Base-by-base conservation (phyloP, 768 basidiomycete genomes). In the Chalciporus piperatus region DNA sequence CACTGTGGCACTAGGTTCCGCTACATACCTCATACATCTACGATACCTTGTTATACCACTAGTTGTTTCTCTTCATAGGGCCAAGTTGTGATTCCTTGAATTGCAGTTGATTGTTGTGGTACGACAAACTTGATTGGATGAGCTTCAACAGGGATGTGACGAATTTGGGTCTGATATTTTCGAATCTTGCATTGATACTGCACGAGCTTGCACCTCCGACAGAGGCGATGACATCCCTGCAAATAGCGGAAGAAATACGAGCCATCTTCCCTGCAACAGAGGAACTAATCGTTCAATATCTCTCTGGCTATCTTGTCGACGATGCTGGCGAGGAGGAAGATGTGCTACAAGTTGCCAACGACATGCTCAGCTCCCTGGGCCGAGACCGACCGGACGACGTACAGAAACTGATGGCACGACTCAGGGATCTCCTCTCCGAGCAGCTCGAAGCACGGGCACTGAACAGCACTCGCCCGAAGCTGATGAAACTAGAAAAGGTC, bases 321-420 rank as follows among this genome's bases (percentile, higher is more conserved):
- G 91, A 94, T 66, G 89, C 89, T 11, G 86, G 87, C 37, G 89
- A 92, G 67, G 90, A 93, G 57, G 89, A 91, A 65, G 89, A 92
- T 63, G 83, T 92, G 25, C 78, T 94, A n/a, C 79, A 83, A 48
- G 76, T 93, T 37, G 81, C 88, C 20, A 80, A 82, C 32, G 75
- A 81, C 50, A 84, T 93, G 50, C 81, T 94, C 27, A 77, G 82
- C 54, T 92, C 89, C n/a, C 77, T 91, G 20, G 83, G 84, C 6
- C 81, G 80, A n/a, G 77, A 79, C 55, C 73, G 74, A 38, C 73
- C 74, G 38, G 78, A 81, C 59, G 74, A 79, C 8, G 72, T 91
- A 4, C 81, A 85, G 47, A 78, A 72, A 45, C 78, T 92, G n/a
- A 87, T 91, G 79, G 61, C 67, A 5, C 77, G 76, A 45, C 79